Percentiles rank a stretch among this genome's conserved stretches.
Conservation (phyloP, 192 early-diverging fungal species). For the Cladochytrium replicatum region DNA sequence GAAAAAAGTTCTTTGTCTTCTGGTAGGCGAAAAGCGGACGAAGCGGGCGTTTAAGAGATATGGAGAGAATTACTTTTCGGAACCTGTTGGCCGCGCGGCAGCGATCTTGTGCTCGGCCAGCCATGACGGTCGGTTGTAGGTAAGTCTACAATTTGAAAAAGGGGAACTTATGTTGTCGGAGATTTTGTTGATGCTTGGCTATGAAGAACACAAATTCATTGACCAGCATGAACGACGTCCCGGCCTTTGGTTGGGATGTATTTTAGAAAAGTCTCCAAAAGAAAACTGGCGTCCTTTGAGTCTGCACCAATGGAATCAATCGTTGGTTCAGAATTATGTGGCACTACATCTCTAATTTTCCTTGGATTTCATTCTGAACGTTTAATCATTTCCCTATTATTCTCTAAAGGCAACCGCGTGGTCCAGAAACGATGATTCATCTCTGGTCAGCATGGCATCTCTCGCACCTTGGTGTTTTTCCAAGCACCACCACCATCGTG, state of each 20-base stretch:
- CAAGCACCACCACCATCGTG: slow-evolving; percentile 91
- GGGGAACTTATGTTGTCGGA: no score
- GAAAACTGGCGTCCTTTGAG: slow-evolving; percentile 35
- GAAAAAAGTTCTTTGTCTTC: slow-evolving; percentile 53
- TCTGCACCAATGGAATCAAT: slow-evolving; percentile 33
- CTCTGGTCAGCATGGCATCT: slow-evolving; percentile 84
- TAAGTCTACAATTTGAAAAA: no score
- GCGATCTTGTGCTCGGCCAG: slow-evolving; percentile 32
- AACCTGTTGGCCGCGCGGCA: slow-evolving; percentile 37
- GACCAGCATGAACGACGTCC: no score
- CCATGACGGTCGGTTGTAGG: slow-evolving; percentile 42
- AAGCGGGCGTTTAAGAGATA: slow-evolving; percentile 20
- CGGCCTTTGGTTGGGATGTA: no score
- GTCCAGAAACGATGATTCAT: slow-evolving; percentile 80
- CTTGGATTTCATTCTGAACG: no score
- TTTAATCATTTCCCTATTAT: no score
- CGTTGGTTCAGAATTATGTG: slow-evolving; percentile 40
- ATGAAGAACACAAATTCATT: no score
- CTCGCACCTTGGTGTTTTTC: slow-evolving; percentile 60
- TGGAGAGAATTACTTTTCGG: slow-evolving; percentile 15
- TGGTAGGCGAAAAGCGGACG: slow-evolving; percentile 64
- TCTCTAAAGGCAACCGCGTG: slow-evolving; percentile 71
- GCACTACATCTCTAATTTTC: slow-evolving; percentile 20
- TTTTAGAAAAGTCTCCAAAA: slow-evolving; percentile 28
- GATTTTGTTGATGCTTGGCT: no score